Evolutionary conservation across 2,329 filamentous ascomycete genomes (phyloP).

Genomic region (Westerdykella aurantiaca): DNA sequence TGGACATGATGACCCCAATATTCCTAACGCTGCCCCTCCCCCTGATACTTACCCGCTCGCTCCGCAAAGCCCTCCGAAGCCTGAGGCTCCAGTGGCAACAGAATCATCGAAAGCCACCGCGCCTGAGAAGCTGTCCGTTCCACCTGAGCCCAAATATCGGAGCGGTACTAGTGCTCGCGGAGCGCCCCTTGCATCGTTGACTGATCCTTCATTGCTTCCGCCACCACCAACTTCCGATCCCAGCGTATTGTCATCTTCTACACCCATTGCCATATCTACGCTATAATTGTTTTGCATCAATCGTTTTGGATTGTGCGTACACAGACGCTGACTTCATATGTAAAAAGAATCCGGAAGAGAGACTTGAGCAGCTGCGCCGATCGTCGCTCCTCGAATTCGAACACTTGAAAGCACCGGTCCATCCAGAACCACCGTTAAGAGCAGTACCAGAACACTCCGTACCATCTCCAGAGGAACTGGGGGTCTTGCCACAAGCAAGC

Average conservation of each 20-base stretch:
- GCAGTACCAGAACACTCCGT: conserved; percentile 35
- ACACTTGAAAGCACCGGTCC: conserved; percentile 32
- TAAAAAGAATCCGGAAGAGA: conserved; percentile 42
- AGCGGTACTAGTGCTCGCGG: conserved; percentile 20
- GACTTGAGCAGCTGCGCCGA: conserved; percentile 44
- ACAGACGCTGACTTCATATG: conserved; percentile 24
- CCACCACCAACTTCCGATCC: conserved; percentile 2
- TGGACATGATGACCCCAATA: not conserved
- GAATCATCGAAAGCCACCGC: not conserved
- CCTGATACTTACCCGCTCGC: not conserved
- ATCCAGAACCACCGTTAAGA: conserved; percentile 28
- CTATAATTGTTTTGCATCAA: conserved; percentile 7
- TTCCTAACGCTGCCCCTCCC: too few relatives aligned
- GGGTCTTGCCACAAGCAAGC: not conserved
- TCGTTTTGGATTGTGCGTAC: conserved; percentile 5
- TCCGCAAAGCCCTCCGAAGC: not conserved
- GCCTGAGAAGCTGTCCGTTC: not conserved
- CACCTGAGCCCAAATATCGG: conserved; percentile 7
- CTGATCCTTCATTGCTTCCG: conserved; percentile 16
- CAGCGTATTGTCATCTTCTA: conserved; percentile 3
- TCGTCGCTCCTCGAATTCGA: conserved; percentile 42
- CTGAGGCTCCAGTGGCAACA: not conserved
- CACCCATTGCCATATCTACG: conserved; percentile 9
- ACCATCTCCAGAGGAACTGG: conserved; percentile 4
- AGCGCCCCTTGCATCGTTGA: conserved; percentile 27